Conservation (phyloP, 441 rosid species). For the Erodium moschatum region DNA sequence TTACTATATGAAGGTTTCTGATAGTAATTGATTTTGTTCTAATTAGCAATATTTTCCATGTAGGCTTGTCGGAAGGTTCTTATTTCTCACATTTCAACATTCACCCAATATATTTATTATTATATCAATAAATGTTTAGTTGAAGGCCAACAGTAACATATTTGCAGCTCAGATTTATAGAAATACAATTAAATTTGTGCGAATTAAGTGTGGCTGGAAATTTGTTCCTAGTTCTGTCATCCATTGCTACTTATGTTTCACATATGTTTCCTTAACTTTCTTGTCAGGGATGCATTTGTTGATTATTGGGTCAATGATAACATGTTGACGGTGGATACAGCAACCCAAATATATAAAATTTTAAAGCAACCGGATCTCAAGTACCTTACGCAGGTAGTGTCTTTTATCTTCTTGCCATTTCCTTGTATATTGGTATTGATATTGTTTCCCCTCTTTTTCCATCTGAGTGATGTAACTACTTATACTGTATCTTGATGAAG, state of each 20-base stretch:
- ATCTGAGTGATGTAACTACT: neutral
- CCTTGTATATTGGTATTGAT: neutral
- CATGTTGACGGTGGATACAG: conserved; percentile 73
- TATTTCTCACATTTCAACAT: neutral
- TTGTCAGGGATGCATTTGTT: conserved; percentile 71
- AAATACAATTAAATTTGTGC: neutral
- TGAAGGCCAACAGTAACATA: neutral
- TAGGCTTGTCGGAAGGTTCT: neutral
- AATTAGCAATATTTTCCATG: neutral
- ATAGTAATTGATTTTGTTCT: neutral
- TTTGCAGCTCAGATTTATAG: neutral
- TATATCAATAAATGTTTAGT: neutral
- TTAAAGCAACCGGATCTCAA: conserved; percentile 69
- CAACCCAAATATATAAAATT: conserved; percentile 68
- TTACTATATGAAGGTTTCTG: neutral
- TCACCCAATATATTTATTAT: neutral
- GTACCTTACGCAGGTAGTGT: conserved; percentile 63
- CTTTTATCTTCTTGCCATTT: conserved; percentile 11
- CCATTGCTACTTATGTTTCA: conserved; percentile 7
- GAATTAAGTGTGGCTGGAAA: neutral
- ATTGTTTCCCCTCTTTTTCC: neutral
- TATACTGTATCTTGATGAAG: neutral
- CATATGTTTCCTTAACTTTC: conserved; percentile 12
- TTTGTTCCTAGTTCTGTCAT: neutral
- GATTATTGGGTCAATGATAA: conserved; percentile 76